Base-by-base conservation (phyloP, 2,329 filamentous ascomycete genomes). In the Aspergillus caelatus region DNA sequence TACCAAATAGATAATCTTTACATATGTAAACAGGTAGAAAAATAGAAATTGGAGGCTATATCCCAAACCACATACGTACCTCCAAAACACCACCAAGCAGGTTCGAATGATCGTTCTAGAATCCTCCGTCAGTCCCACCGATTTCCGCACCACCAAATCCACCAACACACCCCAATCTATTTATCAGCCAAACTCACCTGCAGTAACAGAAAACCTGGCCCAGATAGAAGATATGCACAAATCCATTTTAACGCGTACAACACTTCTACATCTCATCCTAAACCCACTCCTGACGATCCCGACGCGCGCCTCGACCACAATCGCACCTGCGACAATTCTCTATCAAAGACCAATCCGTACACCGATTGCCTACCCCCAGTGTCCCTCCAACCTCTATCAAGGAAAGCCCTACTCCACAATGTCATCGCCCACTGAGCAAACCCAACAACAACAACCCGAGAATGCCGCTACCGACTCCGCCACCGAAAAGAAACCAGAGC, bases 291-390 rank as follows among this genome's bases (percentile, higher is more conserved):
- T 65, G 7, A 57, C 71, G 14, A 55, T 70, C 5, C 43, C 70
- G 14, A 58, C 59, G 9, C 73, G 70, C 56, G 68, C 72, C 23
- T 63, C 68, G 26, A 57, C 67, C 41, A 61, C 67, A 39, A 48
- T 62, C 36, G 32, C 59, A 45, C 60, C 58, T 45, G n/a, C 63
- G 21, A 53, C 58, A 64, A 39, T 61, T 21, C 46, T 53, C 19
- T 46, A 48, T 16, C 57, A 62, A 28, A 64, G 62, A 26, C 62
- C 53, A 60, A 63, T 63, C 28, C 70, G 70, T 68, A 52, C 28
- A 34, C 67, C 60, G 43, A 61, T 72, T 67, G 65, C 75, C 67
- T 73, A 71, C 65, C 70, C 70, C 10, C 66, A 75, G 70, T 71
- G 75, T 68, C 54, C 71, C 57, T 61, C 67, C 41, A 21, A 32